These are phyloP conservation scores for Chytriomyces sp. DNA, from an alignment of 192 early-diverging fungal genomes.

Conservation along the genomic window DNA sequence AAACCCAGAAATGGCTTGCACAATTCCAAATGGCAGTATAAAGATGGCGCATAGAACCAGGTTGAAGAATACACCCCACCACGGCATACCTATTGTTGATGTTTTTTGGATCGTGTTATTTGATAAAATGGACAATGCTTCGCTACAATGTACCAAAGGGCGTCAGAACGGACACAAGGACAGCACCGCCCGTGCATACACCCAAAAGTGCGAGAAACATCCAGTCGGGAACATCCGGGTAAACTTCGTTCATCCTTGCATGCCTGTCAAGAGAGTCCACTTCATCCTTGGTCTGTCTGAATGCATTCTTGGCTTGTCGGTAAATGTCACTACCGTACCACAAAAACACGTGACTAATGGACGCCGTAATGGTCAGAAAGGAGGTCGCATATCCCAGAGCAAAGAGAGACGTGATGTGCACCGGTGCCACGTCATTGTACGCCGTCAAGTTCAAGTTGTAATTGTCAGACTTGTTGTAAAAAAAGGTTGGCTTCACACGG, in stretches of 20 bases:
- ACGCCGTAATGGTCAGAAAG: conserved; percentile 56
- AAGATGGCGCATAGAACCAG: conserved; percentile 50
- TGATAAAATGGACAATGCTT: too few species aligned
- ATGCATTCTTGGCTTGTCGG: background rate
- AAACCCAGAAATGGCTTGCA: conserved; percentile 62
- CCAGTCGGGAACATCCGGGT: conserved; percentile 31
- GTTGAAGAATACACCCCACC: conserved; percentile 38
- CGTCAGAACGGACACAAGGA: conserved; percentile 1
- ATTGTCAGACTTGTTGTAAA: conserved; percentile 23
- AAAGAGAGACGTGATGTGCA: conserved; percentile 25
- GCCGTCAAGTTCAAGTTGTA: conserved; percentile 30
- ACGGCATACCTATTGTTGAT: too few species aligned
- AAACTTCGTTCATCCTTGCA: conserved; percentile 24
- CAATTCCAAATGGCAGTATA: conserved; percentile 64
- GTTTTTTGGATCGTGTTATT: too few species aligned
- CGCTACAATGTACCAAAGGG: too few species aligned
- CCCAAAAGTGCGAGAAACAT: conserved; percentile 20
- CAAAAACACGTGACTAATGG: conserved; percentile 60
- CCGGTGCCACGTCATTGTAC: conserved; percentile 25
- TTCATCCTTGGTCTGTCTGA: conserved; percentile 5
- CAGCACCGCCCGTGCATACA: background rate
- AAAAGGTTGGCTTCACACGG: conserved; percentile 1
- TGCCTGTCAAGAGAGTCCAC: conserved; percentile 9
- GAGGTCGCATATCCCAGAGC: conserved; percentile 33
- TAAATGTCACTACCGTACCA: conserved; percentile 33